These are phyloP conservation scores for Trichoderma parareesei DNA, from an alignment of 495 filamentous ascomycete species.

Conservation along the genomic window DNA sequence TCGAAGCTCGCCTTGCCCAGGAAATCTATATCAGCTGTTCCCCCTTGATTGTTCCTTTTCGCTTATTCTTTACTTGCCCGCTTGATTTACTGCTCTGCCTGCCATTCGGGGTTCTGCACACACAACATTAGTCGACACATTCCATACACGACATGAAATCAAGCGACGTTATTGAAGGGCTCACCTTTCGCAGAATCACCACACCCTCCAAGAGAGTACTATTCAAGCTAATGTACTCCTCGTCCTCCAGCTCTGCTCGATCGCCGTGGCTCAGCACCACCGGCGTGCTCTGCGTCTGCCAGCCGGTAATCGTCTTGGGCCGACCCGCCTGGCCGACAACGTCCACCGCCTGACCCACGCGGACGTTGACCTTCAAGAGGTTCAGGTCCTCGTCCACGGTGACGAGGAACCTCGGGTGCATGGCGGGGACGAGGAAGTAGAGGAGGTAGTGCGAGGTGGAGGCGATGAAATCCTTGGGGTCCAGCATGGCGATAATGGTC, in stretches of 20 bases:
- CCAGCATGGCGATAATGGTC: conserved; percentile 84
- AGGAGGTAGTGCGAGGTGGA: conserved; percentile 86
- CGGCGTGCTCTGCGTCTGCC: conserved; percentile 98
- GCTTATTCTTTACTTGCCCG: neutral
- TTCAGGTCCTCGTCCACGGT: conserved; percentile 92
- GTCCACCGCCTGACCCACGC: conserved; percentile 95
- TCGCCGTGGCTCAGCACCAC: conserved; percentile 90
- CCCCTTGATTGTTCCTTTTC: neutral
- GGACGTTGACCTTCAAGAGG: conserved; percentile 89
- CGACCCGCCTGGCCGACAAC: conserved; percentile 94
- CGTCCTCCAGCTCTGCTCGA: conserved; percentile 92
- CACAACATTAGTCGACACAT: neutral
- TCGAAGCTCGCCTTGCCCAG: neutral
- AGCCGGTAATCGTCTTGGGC: conserved; percentile 98
- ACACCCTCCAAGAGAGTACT: conserved; percentile 88
- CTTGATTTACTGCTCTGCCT: conserved; percentile 30
- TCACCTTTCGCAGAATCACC: conserved; percentile 93
- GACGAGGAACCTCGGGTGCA: conserved; percentile 92
- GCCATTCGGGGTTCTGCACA: conserved; percentile 40
- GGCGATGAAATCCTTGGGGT: conserved; percentile 91
- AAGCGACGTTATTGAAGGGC: conserved; percentile 13
- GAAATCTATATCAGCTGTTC: neutral
- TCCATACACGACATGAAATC: conserved; percentile 2
- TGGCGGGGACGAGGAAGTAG: conserved; percentile 95
- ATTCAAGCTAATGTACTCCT: conserved; percentile 87